These are phyloP conservation scores for Bruguiera hainesii DNA, from an alignment of 441 rosid species.

Conservation along the genomic window DNA sequence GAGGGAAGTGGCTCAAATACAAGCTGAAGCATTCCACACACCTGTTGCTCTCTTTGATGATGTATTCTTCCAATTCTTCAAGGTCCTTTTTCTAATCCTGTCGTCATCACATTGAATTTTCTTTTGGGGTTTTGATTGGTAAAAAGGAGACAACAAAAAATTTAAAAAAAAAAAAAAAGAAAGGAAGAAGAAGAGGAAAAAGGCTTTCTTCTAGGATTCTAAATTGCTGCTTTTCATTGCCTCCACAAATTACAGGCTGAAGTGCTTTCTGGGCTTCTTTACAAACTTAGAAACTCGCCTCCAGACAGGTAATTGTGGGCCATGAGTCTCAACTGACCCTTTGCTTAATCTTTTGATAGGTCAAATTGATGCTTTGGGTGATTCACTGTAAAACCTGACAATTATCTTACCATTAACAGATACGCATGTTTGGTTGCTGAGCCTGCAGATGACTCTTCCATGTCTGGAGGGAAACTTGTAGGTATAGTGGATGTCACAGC, in stretches of 20 bases:
- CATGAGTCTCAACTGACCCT: too few species aligned
- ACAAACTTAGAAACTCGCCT: constrained; percentile 75
- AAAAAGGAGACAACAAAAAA: background rate
- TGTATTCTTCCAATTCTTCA: constrained; percentile 63
- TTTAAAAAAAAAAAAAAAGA: too few species aligned
- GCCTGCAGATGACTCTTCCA: constrained; percentile 25
- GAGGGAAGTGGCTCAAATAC: constrained; percentile 58
- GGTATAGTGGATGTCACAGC: constrained; percentile 81
- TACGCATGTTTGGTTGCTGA: constrained; percentile 85
- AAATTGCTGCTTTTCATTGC: constrained; percentile 9
- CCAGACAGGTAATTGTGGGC: constrained; percentile 42
- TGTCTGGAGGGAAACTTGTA: constrained; percentile 33
- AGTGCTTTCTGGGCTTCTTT: constrained; percentile 71
- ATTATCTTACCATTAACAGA: constrained; percentile 31
- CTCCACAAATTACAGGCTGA: constrained; percentile 63
- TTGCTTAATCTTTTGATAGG: constrained; percentile 11
- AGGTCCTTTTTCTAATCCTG: constrained; percentile 36
- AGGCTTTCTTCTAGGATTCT: background rate
- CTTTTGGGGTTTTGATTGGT: background rate
- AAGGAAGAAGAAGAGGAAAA: too few species aligned
- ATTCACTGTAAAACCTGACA: constrained; percentile 11
- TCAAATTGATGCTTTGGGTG: constrained; percentile 13
- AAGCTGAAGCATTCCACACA: constrained; percentile 78
- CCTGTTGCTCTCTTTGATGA: constrained; percentile 63
- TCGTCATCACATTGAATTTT: background rate